phyloP scores from a whole-genome alignment of 306 rosid species.

The Heteromeles arbutifolia region DNA sequence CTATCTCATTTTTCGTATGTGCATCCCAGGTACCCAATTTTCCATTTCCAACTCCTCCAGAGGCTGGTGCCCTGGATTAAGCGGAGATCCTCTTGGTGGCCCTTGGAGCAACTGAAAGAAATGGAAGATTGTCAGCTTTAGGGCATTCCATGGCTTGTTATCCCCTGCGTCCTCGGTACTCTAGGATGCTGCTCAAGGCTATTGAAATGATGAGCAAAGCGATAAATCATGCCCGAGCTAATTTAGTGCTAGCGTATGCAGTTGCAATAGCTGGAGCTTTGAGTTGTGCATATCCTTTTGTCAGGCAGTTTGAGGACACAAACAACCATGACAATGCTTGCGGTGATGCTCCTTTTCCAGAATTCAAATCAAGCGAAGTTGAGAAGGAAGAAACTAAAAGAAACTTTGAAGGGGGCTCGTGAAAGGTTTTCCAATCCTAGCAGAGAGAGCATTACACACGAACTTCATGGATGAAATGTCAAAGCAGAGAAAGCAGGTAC shows the following conservation, averaged over 20 bases:
- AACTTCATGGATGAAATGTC: conserved; percentile 96
- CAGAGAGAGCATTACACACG: conserved; percentile 53
- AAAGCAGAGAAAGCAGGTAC: conserved; percentile 71
- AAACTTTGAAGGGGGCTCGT: conserved; percentile 45
- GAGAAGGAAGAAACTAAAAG: conserved; percentile 65
- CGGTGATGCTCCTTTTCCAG: too few species aligned
- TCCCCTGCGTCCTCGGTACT: conserved; percentile 94
- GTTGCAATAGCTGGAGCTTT: conserved; percentile 79
- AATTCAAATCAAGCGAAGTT: conserved; percentile 34
- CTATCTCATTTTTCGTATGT: background rate
- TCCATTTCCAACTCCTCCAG: conserved; percentile 89
- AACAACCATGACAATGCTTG: conserved; percentile 9
- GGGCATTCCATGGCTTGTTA: conserved; percentile 80
- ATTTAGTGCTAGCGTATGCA: conserved; percentile 66
- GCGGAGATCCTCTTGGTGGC: conserved; percentile 71
- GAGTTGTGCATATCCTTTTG: conserved; percentile 77
- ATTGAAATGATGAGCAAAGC: conserved; percentile 44
- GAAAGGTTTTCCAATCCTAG: conserved; percentile 57
- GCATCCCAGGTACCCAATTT: conserved; percentile 55
- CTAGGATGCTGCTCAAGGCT: conserved; percentile 76
- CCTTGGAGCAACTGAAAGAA: conserved; percentile 75
- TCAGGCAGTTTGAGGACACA: conserved; percentile 54
- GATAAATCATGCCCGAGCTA: conserved; percentile 27
- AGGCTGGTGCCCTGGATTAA: conserved; percentile 45
- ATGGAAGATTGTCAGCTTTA: conserved; percentile 49